Evolutionary conservation across 306 rosid species (phyloP), one percentile per base, ranked within the genome.

Genomic region (cucumber (Cucumis sativus)): DNA sequence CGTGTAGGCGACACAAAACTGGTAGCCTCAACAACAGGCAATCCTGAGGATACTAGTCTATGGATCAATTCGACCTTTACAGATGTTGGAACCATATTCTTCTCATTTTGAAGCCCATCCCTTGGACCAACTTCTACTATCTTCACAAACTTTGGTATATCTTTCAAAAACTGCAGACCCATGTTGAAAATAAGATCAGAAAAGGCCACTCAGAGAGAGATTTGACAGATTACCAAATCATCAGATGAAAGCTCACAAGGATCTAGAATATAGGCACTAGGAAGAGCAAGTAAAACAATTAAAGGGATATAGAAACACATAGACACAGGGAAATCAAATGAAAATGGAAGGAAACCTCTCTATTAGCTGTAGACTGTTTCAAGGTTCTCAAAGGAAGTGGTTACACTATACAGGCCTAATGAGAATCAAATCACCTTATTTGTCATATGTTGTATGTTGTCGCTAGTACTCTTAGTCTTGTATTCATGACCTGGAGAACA

Each of bases 71-170:
- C 96, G 57, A 93, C 65, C 92, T 93, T 91, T 62, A 87, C 83
- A 79, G 83, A 62, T 8, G 97, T 82, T 59, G 98, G 87, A 35
- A 93, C 93, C 82, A 79, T 82, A 82, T 86, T 82, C 89, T 89
- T 91, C 87, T 93, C 98, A 83, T 93, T 93, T 78, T 93, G 98
- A 15, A 93, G 90, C 77, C 98, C 98, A 70, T 93, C 98, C 81
- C 98, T 93, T 79, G 97, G 97, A 81, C 98, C 98, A 81, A 91
- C 98, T 91, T 91, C 98, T 75, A 91, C 98, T 75, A 93, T 93
- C 86, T 93, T 93, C 63, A 91, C 97, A 86, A 81, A 89, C 78
- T 85, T 87, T 54, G 96, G 93, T 30, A 90, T 78, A 58, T 89
- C 85, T 59, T 69, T 84, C 82, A 86, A 84, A 86, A 84, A 82